These are phyloP conservation scores for Ottelia alismoides DNA, from an alignment of 106 monocot genomes.

Conservation along the genomic window DNA sequence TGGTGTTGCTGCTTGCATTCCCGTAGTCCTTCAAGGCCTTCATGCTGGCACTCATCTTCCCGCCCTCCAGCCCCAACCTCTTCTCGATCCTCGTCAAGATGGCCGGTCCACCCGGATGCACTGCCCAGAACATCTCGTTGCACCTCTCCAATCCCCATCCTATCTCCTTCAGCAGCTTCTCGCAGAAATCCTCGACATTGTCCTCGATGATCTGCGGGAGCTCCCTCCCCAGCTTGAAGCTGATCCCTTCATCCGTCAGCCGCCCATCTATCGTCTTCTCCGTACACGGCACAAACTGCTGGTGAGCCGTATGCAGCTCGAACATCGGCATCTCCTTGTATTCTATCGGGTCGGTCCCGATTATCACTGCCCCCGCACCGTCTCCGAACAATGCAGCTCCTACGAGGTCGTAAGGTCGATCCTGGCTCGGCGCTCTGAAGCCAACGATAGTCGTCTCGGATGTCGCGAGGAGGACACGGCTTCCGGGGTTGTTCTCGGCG, in stretches of 20 bases:
- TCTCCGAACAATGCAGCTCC: slow-evolving; percentile 84
- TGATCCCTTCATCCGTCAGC: slow-evolving; percentile 61
- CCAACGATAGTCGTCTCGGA: slow-evolving; percentile 76
- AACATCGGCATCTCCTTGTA: slow-evolving; percentile 28
- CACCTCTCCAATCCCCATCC: slow-evolving; percentile 19
- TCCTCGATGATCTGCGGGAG: slow-evolving; percentile 52
- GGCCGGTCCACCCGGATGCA: slow-evolving; percentile 87
- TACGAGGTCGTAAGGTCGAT: slow-evolving; percentile 71
- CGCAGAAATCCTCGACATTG: slow-evolving; percentile 49
- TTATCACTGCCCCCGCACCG: slow-evolving; percentile 56
- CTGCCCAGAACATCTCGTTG: slow-evolving; percentile 77
- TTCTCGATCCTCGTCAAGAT: slow-evolving; percentile 65
- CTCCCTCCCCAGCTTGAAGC: slow-evolving; percentile 63
- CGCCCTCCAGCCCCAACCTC: slow-evolving; percentile 39
- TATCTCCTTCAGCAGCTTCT: slow-evolving; percentile 18
- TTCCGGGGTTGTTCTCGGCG: slow-evolving; percentile 80
- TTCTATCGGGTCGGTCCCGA: slow-evolving; percentile 42
- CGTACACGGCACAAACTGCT: slow-evolving; percentile 60
- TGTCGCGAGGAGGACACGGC: slow-evolving; percentile 69
- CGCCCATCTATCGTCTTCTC: slow-evolving; percentile 42
- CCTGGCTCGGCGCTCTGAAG: slow-evolving; percentile 48
- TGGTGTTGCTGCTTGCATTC: slow-evolving; percentile 70
- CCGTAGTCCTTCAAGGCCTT: slow-evolving; percentile 65
- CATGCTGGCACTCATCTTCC: slow-evolving; percentile 53
- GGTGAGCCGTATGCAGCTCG: slow-evolving; percentile 41